A percentile compares a stretch with the other conserved stretches of the same genome.
Conservation (phyloP, 257 asterid species). For the Cruciata laevipes region DNA sequence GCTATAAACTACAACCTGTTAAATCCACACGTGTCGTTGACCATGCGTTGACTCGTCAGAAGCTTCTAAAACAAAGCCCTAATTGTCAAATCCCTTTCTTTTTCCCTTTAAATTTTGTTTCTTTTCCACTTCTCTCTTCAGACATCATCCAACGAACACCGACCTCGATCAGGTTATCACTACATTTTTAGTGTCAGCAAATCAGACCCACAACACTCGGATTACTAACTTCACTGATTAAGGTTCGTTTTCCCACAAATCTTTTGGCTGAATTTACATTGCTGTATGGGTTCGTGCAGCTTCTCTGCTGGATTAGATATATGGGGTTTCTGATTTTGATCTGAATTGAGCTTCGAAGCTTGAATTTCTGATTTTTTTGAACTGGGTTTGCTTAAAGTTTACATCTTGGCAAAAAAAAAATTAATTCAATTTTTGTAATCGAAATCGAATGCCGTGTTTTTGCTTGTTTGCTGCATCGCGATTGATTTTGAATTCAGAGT, state of each 20-base stretch:
- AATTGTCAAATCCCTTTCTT: conserved; percentile 15
- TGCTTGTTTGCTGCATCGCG: neutral
- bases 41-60: conserved; percentile 31
- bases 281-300: conserved; percentile 4
- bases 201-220: neutral
- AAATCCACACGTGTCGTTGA: conserved; percentile 39
- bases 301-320: conserved; percentile 10
- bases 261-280: conserved; percentile 14
- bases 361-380: conserved; percentile 8
- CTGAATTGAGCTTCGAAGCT: conserved; percentile 6
- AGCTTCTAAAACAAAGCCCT: conserved; percentile 43
- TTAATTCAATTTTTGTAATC: neutral
- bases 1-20: neutral
- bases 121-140: conserved; percentile 15
- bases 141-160: conserved; percentile 10
- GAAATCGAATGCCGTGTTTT: conserved; percentile 1
- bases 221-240: conserved; percentile 19
- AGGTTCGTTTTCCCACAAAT: conserved; percentile 23
- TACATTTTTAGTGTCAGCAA: neutral
- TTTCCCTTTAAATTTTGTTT: neutral
- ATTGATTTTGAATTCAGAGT: neutral
- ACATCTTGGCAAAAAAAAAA: neutral
- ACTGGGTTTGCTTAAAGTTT: conserved; percentile 18
- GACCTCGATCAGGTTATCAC: conserved; percentile 16
- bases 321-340: conserved; percentile 17